Base-by-base conservation (phyloP, 2,329 filamentous ascomycete genomes). In the Juglanconis sp. region DNA sequence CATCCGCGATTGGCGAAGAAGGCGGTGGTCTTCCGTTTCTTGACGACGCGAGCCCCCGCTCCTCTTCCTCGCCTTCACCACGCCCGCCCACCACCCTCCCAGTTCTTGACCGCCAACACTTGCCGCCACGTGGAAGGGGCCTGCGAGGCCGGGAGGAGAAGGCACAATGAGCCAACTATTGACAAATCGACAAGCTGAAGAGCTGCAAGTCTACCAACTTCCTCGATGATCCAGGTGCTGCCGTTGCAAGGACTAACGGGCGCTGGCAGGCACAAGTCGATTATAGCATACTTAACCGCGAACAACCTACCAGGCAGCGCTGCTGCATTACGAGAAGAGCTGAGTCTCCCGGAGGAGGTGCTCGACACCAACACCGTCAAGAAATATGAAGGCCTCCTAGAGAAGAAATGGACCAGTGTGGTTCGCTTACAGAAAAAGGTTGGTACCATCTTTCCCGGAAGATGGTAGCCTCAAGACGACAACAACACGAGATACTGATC, bases 401-500 rank as follows among this genome's bases (percentile, higher is more conserved):
- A 98, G 81, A 97, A 96, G 84, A 98, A 98, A 80, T 98, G 94
- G 94, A 98, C 94, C 24, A 95, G 92, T 69, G 90, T 98, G 34
- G 92, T 97, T 69, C 85, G 94, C 63, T 76, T 98, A 74, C 94
- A 98, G 77, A 97, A 96, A 77, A 98, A 96, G 90, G 91, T 90
- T 47, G 15, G 51, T 40, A 5, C 38, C 5, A 11, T 11, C 9
- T n/a, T 40, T 35, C 31, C 8, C 9, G 30, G 17, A 24, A 58
- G 31, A 76, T 54, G 75, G 65, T 57, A 47, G 17, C 24, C 52
- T 50, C 34, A 48, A 24, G 17, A 24, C 49, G 31, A 31, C 42
- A 36, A 54, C 50, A 46, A 51, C 44, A 9, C 57, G 38, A 32
- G 52, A 24, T 53, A 52, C 56, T 55, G 60, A 54, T 47, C 55